Conservation (phyloP, 2,329 filamentous ascomycete genomes). For the Lanzia echinophila region DNA sequence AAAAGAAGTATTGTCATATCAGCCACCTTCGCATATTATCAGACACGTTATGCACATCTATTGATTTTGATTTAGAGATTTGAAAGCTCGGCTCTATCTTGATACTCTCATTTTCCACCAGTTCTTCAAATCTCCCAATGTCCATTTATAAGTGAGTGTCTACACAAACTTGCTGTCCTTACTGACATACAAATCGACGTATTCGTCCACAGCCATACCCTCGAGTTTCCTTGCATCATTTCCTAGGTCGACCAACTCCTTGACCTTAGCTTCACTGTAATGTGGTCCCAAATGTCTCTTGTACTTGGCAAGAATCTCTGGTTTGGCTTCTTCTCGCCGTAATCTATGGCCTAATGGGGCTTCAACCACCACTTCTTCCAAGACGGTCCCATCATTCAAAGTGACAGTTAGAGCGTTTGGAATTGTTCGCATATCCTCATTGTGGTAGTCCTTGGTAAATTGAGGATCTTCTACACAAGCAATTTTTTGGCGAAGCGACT, state of each 20-base stretch:
- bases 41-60: too few species aligned
- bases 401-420: constrained; percentile 94
- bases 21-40: too few species aligned
- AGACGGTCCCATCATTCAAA: constrained; percentile 85
- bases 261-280: constrained; percentile 68
- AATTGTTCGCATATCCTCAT: constrained; percentile 89
- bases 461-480: constrained; percentile 92
- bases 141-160: too few species aligned
- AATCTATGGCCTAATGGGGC: constrained; percentile 89
- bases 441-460: constrained; percentile 93
- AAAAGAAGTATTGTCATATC: too few species aligned
- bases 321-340: constrained; percentile 93
- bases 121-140: too few species aligned
- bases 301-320: constrained; percentile 92
- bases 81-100: too few species aligned
- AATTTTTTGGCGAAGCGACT: constrained; percentile 89
- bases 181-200: constrained; percentile 74
- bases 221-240: constrained; percentile 71
- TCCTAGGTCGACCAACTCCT: constrained; percentile 75
- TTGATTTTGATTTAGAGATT: too few species aligned
- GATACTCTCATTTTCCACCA: too few species aligned
- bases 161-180: constrained; percentile 28
- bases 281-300: constrained; percentile 85
- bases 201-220: constrained; percentile 79
- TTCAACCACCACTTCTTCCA: constrained; percentile 88